Evolutionary conservation across 331 rosid species (phyloP), one percentile per base, ranked within the genome.

Genomic region (Malus hybrid): DNA sequence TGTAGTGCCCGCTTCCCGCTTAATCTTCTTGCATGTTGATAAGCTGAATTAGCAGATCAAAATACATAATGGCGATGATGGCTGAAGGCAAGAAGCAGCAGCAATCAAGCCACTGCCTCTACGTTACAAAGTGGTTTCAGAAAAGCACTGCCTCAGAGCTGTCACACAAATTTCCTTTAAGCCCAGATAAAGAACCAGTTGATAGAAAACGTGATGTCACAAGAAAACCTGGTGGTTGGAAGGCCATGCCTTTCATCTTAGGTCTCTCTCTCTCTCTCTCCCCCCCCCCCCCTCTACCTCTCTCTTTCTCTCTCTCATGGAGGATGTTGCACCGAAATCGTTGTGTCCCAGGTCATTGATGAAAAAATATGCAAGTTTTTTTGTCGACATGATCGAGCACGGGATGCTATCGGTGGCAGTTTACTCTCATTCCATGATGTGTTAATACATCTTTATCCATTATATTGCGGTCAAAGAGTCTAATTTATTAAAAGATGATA

Each of bases 231-330:
- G 96, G 84, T 39, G 84, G 97, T 78, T 90, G 96, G 96, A 93
- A 76, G 88, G 88, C 91, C 84, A 82, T 93, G 87, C 91, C 97
- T 44, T 93, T 74, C 74, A 88, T 93, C 74, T 74, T 93, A 81
- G 98, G 98, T 93, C 31, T 52, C 19, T 65, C 1, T 76, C 69
- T 75, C 28, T 63, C 65, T 24, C 39, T 16, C 27, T 65, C 24
- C 1, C 24, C 24, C 24, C 24, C 24, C 24, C 24, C 24, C 24
- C 24, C 24, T 24, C 24, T 24, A 24, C 24, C 24, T 24, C 24
- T 32, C 3, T 39, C 19, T n/a, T 3, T 13, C 31, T 15, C 34
- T 12, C 4, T 8, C 15, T 42, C 29, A 3, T n/a, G 46, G 46
- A 44, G 67, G 42, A 7, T 61, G 7, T 8, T 18, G 28, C 59